Evolutionary conservation across 163 green algal species (phyloP), one percentile per base, ranked within the genome.

Genomic region (Botryococcus braunii): DNA sequence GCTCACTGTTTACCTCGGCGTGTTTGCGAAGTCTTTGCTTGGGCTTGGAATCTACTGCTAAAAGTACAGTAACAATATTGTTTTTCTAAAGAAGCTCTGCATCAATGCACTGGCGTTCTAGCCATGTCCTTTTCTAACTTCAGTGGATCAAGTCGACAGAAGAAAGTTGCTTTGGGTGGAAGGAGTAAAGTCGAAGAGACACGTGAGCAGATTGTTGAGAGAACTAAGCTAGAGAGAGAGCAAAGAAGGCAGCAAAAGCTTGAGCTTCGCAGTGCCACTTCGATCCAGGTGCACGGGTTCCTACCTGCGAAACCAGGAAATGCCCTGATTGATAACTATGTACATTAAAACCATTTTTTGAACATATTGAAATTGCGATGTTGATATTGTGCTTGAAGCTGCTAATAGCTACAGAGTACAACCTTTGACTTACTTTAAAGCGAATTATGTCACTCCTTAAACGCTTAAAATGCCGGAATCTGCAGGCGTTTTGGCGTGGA

Each of bases 211-310:
- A n/a, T 74, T 1, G 40, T 74, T 11, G 50, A 66, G 32, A 59
- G 69, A 17, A 66, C 48, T 6, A 58, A 41, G 17, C 6, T 39
- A 40, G 69, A 74, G 41, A 36, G 69, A 23, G 62, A 74, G 50
- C 69, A 41, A 8, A 41, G 69, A 25, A 60, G 59, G 62, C 69
- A 70, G 41, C 36, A 65, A 23, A 74, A 70, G 39, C 62, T 74
- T 8, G 69, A 74, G 43, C 65, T 66, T 31, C 55, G 60, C 17
- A 69, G 59, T 60, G 69, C 69, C 31, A n/a, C 31, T 31, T 25
- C n/a, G 11, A 69, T 74, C 27, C 69, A 74, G 60, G 69, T 74
- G 6, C 41, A 17, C 43, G 13, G 43, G 43, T 52, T 13, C 43
- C 43, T 52, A 17, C 17, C 17, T 13, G 43, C 43, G 43, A 52